Evolutionary conservation across 441 rosid genomes (phyloP).

Genomic region (Jatropha podagrica): DNA sequence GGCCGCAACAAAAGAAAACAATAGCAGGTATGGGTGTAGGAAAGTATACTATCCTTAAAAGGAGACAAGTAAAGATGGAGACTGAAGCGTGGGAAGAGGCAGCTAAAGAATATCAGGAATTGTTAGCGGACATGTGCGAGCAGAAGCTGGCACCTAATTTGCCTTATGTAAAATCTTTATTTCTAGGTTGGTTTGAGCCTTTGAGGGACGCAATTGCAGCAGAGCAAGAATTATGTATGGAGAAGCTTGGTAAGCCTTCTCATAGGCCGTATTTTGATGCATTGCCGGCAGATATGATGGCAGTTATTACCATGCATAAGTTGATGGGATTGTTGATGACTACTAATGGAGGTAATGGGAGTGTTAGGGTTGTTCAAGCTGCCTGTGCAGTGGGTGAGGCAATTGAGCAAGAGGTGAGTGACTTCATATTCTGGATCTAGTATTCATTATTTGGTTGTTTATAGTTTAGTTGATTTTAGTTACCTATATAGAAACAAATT

Average conservation of each 20-base stretch:
- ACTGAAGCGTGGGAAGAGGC: constrained; percentile 93
- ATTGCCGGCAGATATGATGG: constrained; percentile 87
- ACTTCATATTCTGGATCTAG: background rate
- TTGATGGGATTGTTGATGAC: constrained; percentile 86
- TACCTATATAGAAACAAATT: background rate
- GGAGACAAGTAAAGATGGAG: constrained; percentile 76
- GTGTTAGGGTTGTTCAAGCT: constrained; percentile 71
- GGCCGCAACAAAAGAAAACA: constrained; percentile 31
- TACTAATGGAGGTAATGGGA: constrained; percentile 52
- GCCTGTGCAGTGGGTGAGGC: constrained; percentile 89
- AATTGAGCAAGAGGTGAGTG: constrained; percentile 84
- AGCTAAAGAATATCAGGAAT: constrained; percentile 78
- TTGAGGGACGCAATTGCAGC: constrained; percentile 64
- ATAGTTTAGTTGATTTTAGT: background rate
- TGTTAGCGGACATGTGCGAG: constrained; percentile 85
- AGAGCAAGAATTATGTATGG: constrained; percentile 54
- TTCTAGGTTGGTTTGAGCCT: constrained; percentile 98
- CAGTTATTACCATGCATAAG: constrained; percentile 92
- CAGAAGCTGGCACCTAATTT: constrained; percentile 94
- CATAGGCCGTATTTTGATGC: constrained; percentile 51
- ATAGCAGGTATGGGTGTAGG: constrained; percentile 58
- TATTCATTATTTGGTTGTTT: background rate
- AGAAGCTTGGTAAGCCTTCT: constrained; percentile 35
- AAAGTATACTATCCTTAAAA: constrained; percentile 52
- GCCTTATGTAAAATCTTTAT: constrained; percentile 78